Evolutionary conservation across 768 basidiomycete species (phyloP), one percentile per base, ranked within the genome.

Genomic region (Mycena galericulata): DNA sequence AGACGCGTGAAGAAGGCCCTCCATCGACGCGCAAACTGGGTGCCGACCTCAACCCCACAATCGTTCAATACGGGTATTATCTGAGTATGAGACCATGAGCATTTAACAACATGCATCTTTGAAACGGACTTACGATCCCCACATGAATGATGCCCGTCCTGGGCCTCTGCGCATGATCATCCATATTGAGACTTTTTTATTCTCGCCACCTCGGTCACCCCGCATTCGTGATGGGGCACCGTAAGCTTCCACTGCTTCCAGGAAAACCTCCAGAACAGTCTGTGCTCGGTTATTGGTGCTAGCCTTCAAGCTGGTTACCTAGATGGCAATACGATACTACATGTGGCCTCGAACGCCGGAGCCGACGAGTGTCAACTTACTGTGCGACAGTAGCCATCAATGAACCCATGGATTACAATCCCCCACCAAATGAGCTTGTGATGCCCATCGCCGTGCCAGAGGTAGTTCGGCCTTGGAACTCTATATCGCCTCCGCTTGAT

Each of bases 231-330:
- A n/a, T n/a, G n/a, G n/a, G 1, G 56, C 2, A 1, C 69, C 74
- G 61, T 67, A 74, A 8, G 29, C 34, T 12, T 51, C 5, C 6
- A 73, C 67, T 8, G 73, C 75, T 5, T 64, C 32, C 17, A 68
- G 10, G 34, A 73, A 73, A 1, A 73, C n/a, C 5, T 62, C 15
- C n/a, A 73, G 69, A 0, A 73, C 72, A 0, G 69, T 73, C 8
- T 12, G 3, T 0, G 69, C 50, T 0, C 30, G 18, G 49, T 76
- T 75, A 47, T 73, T 72, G 11, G 55, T 69, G 50, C 54, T 60
- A 1, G 74, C 74, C 9, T 50, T 34, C 2, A 75, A 22, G 8
- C 32, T 72, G 45, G 68, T 69, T 1, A 72, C 57, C 50, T 51
- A 18, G 3, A n/a, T n/a, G n/a, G n/a, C n/a, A n/a, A n/a, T n/a